These are phyloP conservation scores for Pyrus communis DNA, from an alignment of 306 rosid species.

Conservation along the genomic window DNA sequence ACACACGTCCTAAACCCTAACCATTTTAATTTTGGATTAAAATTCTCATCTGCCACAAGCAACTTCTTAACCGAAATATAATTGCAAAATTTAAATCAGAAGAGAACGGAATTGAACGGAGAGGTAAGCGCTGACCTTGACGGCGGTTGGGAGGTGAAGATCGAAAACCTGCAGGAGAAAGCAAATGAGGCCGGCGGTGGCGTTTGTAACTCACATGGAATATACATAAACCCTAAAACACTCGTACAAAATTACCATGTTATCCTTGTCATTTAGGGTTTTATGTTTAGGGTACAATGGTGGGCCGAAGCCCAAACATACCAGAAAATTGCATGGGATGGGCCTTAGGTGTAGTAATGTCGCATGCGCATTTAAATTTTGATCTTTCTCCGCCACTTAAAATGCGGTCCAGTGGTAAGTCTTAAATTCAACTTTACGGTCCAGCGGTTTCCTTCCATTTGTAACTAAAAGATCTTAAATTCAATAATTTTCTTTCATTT, in stretches of 20 bases:
- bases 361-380: no score
- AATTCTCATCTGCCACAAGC: not conserved
- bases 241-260: not conserved
- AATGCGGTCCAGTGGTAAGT: no score
- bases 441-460: no score
- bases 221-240: not conserved
- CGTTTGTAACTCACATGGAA: not conserved
- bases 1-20: not conserved
- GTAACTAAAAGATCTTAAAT: no score
- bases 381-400: no score
- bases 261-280: not conserved
- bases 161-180: not conserved
- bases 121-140: not conserved
- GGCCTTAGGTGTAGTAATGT: no score
- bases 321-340: no score
- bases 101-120: not conserved
- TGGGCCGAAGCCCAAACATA: no score
- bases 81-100: not conserved
- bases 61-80: not conserved
- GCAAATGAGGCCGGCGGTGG: not conserved
- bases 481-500: no score
- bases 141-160: not conserved
- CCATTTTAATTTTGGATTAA: no score
- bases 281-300: no score
- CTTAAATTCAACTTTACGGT: no score